Evolutionary conservation across 805 yeast species (phyloP).

Genomic region (Wickerhamomyces pijperi): DNA sequence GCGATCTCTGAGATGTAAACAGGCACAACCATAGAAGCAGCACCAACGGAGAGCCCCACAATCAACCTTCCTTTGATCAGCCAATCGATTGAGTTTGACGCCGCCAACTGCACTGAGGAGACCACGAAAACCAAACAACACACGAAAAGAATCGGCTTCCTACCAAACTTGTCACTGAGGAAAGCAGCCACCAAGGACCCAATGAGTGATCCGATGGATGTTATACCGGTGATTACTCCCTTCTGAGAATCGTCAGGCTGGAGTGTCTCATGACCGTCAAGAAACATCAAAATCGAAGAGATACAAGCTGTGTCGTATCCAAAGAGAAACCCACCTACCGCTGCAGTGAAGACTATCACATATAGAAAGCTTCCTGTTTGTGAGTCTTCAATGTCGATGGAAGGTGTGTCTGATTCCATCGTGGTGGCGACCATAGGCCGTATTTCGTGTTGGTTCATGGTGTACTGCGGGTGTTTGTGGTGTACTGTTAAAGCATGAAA

Average conservation of each 20-base stretch:
- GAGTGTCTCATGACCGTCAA: slow-evolving; percentile 18
- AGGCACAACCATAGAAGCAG: slow-evolving; percentile 58
- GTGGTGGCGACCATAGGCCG: too few relatives aligned
- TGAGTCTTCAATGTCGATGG: slow-evolving; percentile 8
- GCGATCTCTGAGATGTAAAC: slow-evolving; percentile 43
- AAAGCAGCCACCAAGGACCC: slow-evolving; percentile 42
- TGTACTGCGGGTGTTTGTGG: too few relatives aligned
- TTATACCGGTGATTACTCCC: slow-evolving; percentile 33
- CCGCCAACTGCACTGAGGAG: slow-evolving; percentile 38
- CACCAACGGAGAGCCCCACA: slow-evolving; percentile 67
- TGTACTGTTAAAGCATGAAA: too few relatives aligned
- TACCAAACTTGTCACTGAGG: slow-evolving; percentile 38
- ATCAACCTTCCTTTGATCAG: slow-evolving; percentile 44
- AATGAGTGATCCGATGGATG: slow-evolving; percentile 42
- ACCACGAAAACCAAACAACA: slow-evolving; percentile 35
- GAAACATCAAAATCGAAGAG: slow-evolving; percentile 44
- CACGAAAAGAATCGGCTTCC: slow-evolving; percentile 25
- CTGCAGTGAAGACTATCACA: slow-evolving; percentile 23
- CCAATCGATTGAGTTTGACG: slow-evolving; percentile 27
- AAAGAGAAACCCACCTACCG: slow-evolving; percentile 50
- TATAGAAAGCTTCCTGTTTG: slow-evolving; percentile 7
- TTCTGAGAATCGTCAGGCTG: slow-evolving; percentile 23
- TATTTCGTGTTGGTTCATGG: too few relatives aligned
- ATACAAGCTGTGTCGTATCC: slow-evolving; percentile 61
- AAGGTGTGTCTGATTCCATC: not conserved